These are phyloP conservation scores for Trametes elegans DNA, from an alignment of 768 basidiomycete genomes.

Conservation along the genomic window DNA sequence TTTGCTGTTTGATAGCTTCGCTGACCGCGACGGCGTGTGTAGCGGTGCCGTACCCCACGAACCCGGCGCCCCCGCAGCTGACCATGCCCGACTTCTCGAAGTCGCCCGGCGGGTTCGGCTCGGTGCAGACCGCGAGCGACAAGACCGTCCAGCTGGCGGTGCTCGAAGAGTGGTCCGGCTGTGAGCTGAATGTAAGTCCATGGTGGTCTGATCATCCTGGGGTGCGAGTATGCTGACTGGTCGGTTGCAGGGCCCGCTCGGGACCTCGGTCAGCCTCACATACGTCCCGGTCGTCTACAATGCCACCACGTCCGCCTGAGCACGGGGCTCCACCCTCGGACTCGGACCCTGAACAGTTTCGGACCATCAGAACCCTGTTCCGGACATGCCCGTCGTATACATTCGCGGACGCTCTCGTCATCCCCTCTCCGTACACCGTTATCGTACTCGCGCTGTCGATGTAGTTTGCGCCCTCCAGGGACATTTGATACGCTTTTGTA, in stretches of 20 bases:
- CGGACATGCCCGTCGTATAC: no score
- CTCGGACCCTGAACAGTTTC: no score
- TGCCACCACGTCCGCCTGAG: constrained; percentile 18
- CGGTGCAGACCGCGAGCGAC: constrained; percentile 33
- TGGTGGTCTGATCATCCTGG: not conserved
- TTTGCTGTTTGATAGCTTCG: no score
- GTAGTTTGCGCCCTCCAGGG: no score
- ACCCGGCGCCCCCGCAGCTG: constrained; percentile 38
- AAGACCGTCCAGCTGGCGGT: constrained; percentile 37
- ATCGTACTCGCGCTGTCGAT: no score
- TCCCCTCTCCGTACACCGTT: no score
- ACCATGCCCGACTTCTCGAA: constrained; percentile 47
- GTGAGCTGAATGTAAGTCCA: constrained; percentile 23
- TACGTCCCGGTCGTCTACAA: constrained; percentile 26
- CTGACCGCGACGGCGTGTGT: not conserved
- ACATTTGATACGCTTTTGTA: no score
- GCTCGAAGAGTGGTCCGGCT: constrained; percentile 43
- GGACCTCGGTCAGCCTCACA: constrained; percentile 22
- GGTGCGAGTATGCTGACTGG: not conserved
- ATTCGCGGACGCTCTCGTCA: no score
- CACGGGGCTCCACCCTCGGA: no score
- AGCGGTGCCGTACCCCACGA: constrained; percentile 42
- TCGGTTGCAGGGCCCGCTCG: constrained; percentile 21
- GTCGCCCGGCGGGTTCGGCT: constrained; percentile 39
- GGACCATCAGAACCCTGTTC: no score